Conservation (phyloP, 371 early-diverging fungal genomes). For the Mortierella sp. region DNA sequence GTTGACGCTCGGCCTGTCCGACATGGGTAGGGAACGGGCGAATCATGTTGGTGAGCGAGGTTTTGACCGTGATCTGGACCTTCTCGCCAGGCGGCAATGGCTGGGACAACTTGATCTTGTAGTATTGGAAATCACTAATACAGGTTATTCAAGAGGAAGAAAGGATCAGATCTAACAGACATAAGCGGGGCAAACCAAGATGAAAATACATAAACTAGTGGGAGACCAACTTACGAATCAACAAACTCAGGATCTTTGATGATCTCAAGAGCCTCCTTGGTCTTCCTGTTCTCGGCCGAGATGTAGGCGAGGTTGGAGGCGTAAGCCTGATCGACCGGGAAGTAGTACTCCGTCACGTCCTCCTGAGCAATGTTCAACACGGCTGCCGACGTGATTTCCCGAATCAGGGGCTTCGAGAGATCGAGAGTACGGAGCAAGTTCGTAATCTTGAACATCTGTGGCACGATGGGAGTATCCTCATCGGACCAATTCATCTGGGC, state of each 20-base stretch:
- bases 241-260: conserved; percentile 43
- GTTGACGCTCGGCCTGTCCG: conserved; percentile 77
- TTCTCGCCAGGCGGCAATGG: conserved; percentile 74
- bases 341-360: conserved; percentile 64
- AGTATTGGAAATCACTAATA: conserved; percentile 67
- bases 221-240: conserved; percentile 23
- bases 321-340: conserved; percentile 58
- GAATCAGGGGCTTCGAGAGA: conserved; percentile 67
- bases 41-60: conserved; percentile 66
- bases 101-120: conserved; percentile 68
- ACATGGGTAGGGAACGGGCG: conserved; percentile 79
- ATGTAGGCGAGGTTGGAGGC: conserved; percentile 58
- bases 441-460: conserved; percentile 63
- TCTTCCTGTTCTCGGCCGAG: conserved; percentile 64
- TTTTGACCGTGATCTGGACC: conserved; percentile 73
- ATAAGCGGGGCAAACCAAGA: no score
- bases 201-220: no score
- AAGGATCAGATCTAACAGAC: no score
- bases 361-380: conserved; percentile 62
- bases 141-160: no score
- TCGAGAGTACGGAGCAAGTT: conserved; percentile 76
- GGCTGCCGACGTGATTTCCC: conserved; percentile 70
- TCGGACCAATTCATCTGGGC: conserved; percentile 28
- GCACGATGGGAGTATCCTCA: conserved; percentile 31
- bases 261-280: conserved; percentile 56